Evolutionary conservation across 257 asterid genomes (phyloP).

Genomic region (Scutellaria galericulata): DNA sequence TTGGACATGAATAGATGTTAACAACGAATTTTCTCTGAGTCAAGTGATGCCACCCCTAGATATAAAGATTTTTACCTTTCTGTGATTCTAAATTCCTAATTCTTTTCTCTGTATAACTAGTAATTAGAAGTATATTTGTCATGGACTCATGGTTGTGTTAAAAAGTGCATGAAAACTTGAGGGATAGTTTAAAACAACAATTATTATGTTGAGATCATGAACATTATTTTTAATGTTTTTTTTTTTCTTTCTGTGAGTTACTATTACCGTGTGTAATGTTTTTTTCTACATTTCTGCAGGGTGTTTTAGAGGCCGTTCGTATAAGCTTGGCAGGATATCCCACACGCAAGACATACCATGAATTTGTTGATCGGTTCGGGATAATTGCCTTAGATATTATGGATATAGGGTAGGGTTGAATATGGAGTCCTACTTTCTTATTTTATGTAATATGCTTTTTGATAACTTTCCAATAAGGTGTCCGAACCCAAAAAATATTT

Average conservation of each 20-base stretch:
- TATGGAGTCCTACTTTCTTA: slow-evolving; percentile 18
- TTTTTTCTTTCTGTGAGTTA: neutral
- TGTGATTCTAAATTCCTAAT: neutral
- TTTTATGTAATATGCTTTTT: slow-evolving; percentile 14
- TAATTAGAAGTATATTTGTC: neutral
- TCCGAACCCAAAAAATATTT: slow-evolving; percentile 7
- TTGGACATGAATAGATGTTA: neutral
- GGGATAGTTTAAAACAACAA: neutral
- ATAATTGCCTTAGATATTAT: slow-evolving; percentile 75
- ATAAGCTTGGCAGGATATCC: slow-evolving; percentile 99
- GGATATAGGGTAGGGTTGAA: slow-evolving; percentile 70
- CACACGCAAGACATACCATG: slow-evolving; percentile 92
- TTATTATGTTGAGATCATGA: neutral
- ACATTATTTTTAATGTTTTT: neutral
- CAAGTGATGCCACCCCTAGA: slow-evolving; percentile 10
- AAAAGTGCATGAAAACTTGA: slow-evolving; percentile 13
- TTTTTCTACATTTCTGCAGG: slow-evolving; percentile 58
- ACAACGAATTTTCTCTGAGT: slow-evolving; percentile 1
- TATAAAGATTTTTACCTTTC: slow-evolving; percentile 3
- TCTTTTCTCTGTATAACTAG: neutral
- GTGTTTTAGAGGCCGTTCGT: slow-evolving; percentile 98
- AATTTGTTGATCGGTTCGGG: slow-evolving; percentile 95
- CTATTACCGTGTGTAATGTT: slow-evolving; percentile 21
- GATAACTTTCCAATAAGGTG: slow-evolving; percentile 5
- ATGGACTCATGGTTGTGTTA: neutral